Evolutionary conservation across 2,329 filamentous ascomycete species (phyloP).

Genomic region (Colletotrichum tropicicola): DNA sequence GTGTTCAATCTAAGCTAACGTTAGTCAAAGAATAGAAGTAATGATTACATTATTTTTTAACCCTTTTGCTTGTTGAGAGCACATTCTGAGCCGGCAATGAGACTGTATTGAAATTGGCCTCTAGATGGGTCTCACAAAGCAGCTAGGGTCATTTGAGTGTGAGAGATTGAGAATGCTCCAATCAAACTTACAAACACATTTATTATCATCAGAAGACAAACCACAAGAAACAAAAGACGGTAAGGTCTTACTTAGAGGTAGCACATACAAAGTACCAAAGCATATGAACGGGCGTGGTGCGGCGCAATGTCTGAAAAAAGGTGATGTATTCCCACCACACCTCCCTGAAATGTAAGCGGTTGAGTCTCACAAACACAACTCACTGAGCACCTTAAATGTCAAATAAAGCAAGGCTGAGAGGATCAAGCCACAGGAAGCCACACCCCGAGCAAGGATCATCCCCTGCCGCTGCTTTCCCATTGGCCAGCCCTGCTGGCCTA

Average conservation of each 20-base stretch:
- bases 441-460: background rate
- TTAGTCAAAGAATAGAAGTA: background rate
- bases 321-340: background rate
- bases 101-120: background rate
- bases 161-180: background rate
- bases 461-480: background rate
- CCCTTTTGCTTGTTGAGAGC: background rate
- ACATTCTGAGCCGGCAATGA: background rate
- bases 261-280: background rate
- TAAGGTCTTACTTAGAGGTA: background rate
- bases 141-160: background rate
- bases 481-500: conserved; percentile 17
- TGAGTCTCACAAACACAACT: background rate
- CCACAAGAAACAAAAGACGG: background rate
- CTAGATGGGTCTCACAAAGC: background rate
- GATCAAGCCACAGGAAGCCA: conserved; percentile 18
- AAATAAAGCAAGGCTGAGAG: conserved; percentile 19
- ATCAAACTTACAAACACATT: background rate
- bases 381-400: background rate
- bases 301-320: background rate
- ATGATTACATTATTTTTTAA: background rate
- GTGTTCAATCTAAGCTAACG: background rate
- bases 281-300: background rate
- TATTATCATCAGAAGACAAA: background rate
- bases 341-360: background rate